These are phyloP conservation scores for Erucastrum elatum DNA, from an alignment of 345 rosid species.

Conservation along the genomic window DNA sequence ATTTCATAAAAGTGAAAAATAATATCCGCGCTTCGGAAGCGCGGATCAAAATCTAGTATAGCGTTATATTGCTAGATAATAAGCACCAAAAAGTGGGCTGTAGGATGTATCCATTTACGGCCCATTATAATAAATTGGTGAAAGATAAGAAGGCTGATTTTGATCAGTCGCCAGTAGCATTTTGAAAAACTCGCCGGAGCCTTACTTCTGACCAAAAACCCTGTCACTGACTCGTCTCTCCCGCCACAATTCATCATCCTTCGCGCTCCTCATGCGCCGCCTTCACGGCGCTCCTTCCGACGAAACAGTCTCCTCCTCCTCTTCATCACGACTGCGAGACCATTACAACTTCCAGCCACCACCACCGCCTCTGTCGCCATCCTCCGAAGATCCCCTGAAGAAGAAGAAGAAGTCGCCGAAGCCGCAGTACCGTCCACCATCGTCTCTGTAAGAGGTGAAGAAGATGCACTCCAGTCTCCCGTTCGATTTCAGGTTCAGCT, in stretches of 20 bases:
- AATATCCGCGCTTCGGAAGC: no score
- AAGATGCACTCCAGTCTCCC: slow-evolving; percentile 59
- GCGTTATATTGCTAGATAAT: no score
- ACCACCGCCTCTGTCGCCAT: slow-evolving; percentile 53
- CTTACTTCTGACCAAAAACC: background rate
- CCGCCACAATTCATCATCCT: slow-evolving; percentile 47
- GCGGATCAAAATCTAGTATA: no score
- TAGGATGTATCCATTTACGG: background rate
- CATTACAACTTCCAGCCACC: slow-evolving; percentile 62
- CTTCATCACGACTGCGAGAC: slow-evolving; percentile 70
- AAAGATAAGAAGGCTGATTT: background rate
- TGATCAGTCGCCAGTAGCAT: background rate
- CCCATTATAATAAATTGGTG: slow-evolving; percentile 1
- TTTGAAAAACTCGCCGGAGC: slow-evolving; percentile 16
- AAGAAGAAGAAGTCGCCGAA: slow-evolving; percentile 42
- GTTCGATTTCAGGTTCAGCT: slow-evolving; percentile 84
- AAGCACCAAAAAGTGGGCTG: background rate
- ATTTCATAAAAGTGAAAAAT: no score
- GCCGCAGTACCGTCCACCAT: slow-evolving; percentile 82
- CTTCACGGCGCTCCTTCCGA: slow-evolving; percentile 31
- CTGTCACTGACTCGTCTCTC: slow-evolving; percentile 49
- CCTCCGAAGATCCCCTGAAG: slow-evolving; percentile 36
- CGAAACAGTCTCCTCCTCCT: slow-evolving; percentile 30
- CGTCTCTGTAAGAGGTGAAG: slow-evolving; percentile 69
- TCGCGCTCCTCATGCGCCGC: slow-evolving; percentile 39